Conservation (phyloP, 139 green algal genomes). For the Coelastrella sp. region DNA sequence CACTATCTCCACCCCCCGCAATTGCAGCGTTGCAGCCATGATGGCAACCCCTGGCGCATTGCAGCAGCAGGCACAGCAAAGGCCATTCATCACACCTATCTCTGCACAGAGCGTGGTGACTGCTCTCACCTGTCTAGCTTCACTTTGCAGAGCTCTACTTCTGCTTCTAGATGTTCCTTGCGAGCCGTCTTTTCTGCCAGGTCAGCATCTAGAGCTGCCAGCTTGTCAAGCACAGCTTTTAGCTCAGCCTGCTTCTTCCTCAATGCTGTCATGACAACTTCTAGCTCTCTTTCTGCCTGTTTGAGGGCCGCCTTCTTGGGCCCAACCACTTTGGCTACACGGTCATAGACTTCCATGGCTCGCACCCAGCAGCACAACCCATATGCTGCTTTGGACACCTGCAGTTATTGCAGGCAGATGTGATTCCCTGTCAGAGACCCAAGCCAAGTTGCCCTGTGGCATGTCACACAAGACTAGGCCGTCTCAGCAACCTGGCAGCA, state of each 20-base stretch:
- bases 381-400: conserved; percentile 77
- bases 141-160: conserved; percentile 78
- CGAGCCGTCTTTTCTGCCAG: conserved; percentile 65
- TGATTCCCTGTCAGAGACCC: neutral
- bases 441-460: too few relatives aligned
- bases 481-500: too few relatives aligned
- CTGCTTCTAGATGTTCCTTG: conserved; percentile 79
- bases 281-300: conserved; percentile 72
- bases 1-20: neutral
- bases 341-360: conserved; percentile 86
- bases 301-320: conserved; percentile 79
- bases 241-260: conserved; percentile 81
- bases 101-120: neutral
- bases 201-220: conserved; percentile 82
- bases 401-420: neutral
- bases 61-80: neutral
- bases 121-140: conserved; percentile 72
- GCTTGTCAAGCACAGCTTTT: conserved; percentile 82
- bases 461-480: neutral
- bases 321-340: conserved; percentile 79
- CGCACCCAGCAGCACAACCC: conserved; percentile 86
- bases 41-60: neutral
- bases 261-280: conserved; percentile 80
- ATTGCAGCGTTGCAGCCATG: neutral
- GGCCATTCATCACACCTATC: too few relatives aligned